phyloP scores from a whole-genome alignment of 129 eudicot genomes.

The Pulicaria dysenterica region DNA sequence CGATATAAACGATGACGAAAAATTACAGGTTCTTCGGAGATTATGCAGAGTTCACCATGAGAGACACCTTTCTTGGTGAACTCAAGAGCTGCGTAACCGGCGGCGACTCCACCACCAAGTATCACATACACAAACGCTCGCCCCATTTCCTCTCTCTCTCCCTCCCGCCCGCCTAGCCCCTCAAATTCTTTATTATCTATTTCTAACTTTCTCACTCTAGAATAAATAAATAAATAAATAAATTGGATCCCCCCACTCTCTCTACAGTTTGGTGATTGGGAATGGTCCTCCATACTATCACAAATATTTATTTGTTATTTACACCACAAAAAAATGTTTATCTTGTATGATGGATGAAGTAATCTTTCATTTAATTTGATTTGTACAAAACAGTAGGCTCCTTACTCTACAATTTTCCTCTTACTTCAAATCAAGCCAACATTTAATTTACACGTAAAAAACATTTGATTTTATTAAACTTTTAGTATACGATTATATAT shows the following conservation, averaged over 20 bases:
- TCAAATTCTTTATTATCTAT: conserved; percentile 41
- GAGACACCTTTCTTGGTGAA: conserved; percentile 78
- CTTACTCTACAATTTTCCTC: no score
- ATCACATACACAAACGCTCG: conserved; percentile 90
- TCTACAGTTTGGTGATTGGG: not conserved
- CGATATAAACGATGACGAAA: conserved; percentile 27
- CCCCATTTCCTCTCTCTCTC: conserved; percentile 52
- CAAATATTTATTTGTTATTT: not conserved
- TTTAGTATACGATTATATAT: no score
- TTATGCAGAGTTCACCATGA: conserved; percentile 94
- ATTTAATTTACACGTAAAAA: no score
- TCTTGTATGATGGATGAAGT: no score
- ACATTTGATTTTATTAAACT: no score
- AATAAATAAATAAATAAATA: not conserved
- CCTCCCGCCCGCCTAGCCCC: conserved; percentile 35
- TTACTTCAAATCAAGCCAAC: no score
- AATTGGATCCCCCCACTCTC: not conserved
- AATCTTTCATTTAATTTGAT: no score
- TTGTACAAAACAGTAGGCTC: no score
- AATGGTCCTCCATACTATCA: not conserved
- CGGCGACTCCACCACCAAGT: conserved; percentile 96
- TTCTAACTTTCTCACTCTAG: conserved; percentile 29
- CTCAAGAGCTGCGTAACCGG: conserved; percentile 98
- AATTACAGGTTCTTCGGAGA: conserved; percentile 87
- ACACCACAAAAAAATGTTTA: no score